These are phyloP conservation scores for Benincasa hispida DNA, from an alignment of 306 rosid genomes.

Conservation along the genomic window DNA sequence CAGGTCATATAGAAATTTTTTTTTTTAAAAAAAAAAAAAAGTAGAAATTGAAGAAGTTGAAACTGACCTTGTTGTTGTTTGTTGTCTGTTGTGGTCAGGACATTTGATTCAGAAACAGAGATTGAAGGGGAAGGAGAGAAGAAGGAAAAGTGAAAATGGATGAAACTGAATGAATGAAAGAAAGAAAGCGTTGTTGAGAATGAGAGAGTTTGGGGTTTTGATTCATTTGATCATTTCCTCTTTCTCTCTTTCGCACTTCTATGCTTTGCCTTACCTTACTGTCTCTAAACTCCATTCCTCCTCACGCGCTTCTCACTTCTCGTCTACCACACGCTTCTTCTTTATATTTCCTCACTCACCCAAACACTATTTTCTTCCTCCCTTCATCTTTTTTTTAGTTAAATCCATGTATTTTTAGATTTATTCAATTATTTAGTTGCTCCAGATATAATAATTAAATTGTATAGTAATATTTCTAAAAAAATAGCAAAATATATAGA, in stretches of 20 bases:
- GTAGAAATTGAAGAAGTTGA: slow-evolving; percentile 19
- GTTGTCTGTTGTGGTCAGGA: background rate
- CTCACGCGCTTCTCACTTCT: background rate
- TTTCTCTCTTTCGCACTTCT: slow-evolving; percentile 15
- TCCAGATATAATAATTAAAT: no score
- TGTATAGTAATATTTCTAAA: no score
- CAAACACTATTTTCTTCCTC: no score
- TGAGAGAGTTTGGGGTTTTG: background rate
- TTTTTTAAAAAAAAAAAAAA: no score
- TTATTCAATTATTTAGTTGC: no score
- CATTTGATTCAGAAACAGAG: slow-evolving; percentile 30
- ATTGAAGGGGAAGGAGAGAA: background rate
- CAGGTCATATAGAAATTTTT: background rate
- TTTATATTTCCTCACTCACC: background rate
- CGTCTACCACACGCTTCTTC: background rate
- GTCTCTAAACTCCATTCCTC: background rate
- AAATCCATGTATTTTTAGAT: no score
- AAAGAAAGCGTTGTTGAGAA: no score
- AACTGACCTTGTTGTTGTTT: background rate
- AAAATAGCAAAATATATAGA: no score
- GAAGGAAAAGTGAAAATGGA: no score
- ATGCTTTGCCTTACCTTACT: slow-evolving; percentile 26
- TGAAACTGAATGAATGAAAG: no score
- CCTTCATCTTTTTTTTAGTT: no score
- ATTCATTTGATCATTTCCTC: background rate